A percentile compares a stretch with the other conserved stretches of the same genome.
phyloP scores from a whole-genome alignment of 345 rosid genomes.

The Turnera subulata region DNA sequence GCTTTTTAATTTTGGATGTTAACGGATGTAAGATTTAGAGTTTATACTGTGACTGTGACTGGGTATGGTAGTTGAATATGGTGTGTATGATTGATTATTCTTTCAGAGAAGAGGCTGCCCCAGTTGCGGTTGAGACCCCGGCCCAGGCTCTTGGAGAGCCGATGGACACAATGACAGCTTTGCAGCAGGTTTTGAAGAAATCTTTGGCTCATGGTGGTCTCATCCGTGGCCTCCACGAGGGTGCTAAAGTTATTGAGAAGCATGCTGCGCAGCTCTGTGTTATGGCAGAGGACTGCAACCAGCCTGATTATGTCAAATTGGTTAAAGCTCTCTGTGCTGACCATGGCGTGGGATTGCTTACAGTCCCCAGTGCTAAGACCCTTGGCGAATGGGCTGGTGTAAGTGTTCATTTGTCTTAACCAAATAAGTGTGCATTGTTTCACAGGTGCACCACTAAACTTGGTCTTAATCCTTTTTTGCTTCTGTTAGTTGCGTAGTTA shows the following conservation, averaged over 20 bases:
- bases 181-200: conserved; percentile 24
- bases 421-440: too few species aligned
- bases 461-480: too few species aligned
- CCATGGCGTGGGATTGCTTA: conserved; percentile 57
- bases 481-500: too few species aligned
- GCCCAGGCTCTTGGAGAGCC: conserved; percentile 28
- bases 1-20: too few species aligned
- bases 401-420: conserved; percentile 31
- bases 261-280: conserved; percentile 66
- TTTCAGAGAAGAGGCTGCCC: conserved; percentile 21
- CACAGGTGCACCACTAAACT: too few species aligned
- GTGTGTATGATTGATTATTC: too few species aligned
- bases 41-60: too few species aligned
- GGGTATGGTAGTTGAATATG: too few species aligned
- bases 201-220: conserved; percentile 43
- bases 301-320: conserved; percentile 75
- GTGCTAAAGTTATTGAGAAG: conserved; percentile 79
- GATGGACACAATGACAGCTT: conserved; percentile 28
- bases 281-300: conserved; percentile 83
- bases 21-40: too few species aligned
- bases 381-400: conserved; percentile 97
- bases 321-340: conserved; percentile 80
- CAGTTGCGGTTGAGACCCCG: conserved; percentile 4
- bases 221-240: conserved; percentile 67
- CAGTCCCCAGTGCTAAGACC: conserved; percentile 77